phyloP scores from a whole-genome alignment of 805 yeast species.

The Nematodospora valgi region DNA sequence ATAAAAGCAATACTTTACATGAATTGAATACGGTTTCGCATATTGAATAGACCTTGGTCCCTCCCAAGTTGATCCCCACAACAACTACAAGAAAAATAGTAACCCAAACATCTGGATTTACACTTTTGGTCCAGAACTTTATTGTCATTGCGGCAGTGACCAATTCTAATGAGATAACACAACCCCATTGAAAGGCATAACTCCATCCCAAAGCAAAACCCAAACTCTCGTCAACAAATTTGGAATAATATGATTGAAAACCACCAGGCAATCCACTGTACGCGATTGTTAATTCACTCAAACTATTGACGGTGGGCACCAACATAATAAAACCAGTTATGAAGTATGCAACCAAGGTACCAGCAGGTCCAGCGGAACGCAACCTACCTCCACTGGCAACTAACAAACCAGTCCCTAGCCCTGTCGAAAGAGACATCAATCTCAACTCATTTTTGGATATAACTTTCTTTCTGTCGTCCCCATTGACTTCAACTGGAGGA shows the following conservation, averaged over 20 bases:
- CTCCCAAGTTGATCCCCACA: constrained; percentile 41
- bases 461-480: constrained; percentile 7
- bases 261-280: constrained; percentile 59
- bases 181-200: constrained; percentile 59
- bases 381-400: constrained; percentile 38
- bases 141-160: constrained; percentile 64
- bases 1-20: constrained; percentile 31
- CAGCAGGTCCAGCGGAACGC: constrained; percentile 36
- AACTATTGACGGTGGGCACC: constrained; percentile 35
- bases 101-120: constrained; percentile 57
- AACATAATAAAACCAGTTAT: constrained; percentile 30
- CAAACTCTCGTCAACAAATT: constrained; percentile 33
- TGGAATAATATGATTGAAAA: constrained; percentile 53
- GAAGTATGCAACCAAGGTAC: constrained; percentile 30
- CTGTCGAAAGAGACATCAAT: constrained; percentile 30
- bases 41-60: constrained; percentile 45
- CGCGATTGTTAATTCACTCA: constrained; percentile 53
- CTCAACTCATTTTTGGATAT: constrained; percentile 26
- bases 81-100: constrained; percentile 48
- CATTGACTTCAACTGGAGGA: no score
- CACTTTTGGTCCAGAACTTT: constrained; percentile 47
- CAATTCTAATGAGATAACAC: constrained; percentile 59
- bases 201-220: constrained; percentile 40
- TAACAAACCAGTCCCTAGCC: constrained; percentile 42
- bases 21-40: constrained; percentile 39